Conservation (phyloP, 768 basidiomycete species). For the Symmetrospora coprosmae region DNA sequence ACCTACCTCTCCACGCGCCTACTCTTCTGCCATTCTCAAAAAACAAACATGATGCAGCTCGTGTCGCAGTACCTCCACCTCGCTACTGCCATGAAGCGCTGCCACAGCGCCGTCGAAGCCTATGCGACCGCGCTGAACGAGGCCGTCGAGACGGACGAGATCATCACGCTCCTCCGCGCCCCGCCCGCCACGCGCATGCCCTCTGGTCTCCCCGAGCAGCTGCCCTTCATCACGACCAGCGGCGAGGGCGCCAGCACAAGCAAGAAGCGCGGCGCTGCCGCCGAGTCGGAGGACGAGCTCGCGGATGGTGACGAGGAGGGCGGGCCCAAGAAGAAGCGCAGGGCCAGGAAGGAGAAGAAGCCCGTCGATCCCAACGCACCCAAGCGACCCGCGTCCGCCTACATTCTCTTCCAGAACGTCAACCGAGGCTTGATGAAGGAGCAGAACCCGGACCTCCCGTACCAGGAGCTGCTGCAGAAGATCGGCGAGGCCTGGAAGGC, state of each 20-base stretch:
- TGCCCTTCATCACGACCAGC: not conserved
- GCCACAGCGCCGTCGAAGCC: constrained; percentile 1
- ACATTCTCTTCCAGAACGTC: constrained; percentile 87
- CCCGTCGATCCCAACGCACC: constrained; percentile 81
- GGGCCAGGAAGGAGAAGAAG: constrained; percentile 46
- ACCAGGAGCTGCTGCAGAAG: constrained; percentile 56
- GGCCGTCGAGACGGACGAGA: not conserved
- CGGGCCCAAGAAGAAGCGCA: constrained; percentile 6
- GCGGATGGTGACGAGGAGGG: not conserved
- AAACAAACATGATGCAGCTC: not conserved
- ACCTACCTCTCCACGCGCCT: not conserved
- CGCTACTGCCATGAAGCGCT: constrained; percentile 7
- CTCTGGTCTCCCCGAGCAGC: not conserved
- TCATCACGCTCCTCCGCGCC: not conserved
- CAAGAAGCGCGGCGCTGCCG: constrained; percentile 5
- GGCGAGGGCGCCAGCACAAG: not conserved
- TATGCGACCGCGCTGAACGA: constrained; percentile 9
- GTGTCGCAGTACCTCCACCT: constrained; percentile 20
- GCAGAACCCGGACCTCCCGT: constrained; percentile 50
- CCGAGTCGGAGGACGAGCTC: not conserved
- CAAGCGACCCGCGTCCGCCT: constrained; percentile 81
- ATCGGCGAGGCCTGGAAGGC: constrained; percentile 62
- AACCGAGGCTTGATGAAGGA: constrained; percentile 60
- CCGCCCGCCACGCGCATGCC: not conserved
- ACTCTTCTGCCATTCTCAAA: not conserved